These are phyloP conservation scores for Cokeromyces recurvatus DNA, from an alignment of 371 early-diverging fungal species.

Conservation along the genomic window DNA sequence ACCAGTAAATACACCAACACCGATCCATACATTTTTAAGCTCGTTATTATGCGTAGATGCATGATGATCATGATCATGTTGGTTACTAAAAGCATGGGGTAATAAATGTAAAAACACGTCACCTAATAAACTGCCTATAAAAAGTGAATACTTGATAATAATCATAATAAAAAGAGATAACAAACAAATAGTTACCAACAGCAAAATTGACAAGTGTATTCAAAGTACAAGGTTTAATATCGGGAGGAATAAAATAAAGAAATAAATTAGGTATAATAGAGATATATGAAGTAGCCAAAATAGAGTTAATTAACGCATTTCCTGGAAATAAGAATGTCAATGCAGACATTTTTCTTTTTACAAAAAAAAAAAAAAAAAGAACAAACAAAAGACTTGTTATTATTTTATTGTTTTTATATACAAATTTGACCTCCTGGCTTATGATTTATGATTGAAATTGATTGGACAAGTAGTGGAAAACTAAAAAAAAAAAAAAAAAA, in stretches of 20 bases:
- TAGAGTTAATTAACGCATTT: conserved; percentile 61
- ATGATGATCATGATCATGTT: conserved; percentile 24
- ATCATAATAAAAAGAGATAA: not conserved
- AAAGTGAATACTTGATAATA: not conserved
- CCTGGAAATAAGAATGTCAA: conserved; percentile 50
- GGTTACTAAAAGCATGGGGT: conserved; percentile 65
- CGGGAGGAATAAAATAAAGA: conserved; percentile 75
- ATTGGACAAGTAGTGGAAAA: too few relatives aligned
- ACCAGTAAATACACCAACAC: conserved; percentile 72
- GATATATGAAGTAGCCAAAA: conserved; percentile 80
- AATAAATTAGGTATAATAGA: conserved; percentile 80
- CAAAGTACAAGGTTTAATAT: conserved; percentile 65
- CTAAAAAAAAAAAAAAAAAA: too few relatives aligned
- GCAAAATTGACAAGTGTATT: conserved; percentile 81
- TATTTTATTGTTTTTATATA: not conserved
- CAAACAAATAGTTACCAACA: conserved; percentile 44
- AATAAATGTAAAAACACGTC: conserved; percentile 86
- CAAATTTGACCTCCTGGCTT: conserved; percentile 9
- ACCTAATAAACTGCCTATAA: conserved; percentile 68
- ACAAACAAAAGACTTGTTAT: not conserved
- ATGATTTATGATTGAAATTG: too few relatives aligned
- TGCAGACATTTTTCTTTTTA: conserved; percentile 2
- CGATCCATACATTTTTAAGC: conserved; percentile 63
- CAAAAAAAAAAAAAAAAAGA: not conserved
- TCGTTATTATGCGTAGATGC: not conserved